Evolutionary conservation across 208 protist genomes (phyloP).

Genomic region (Acanthamoeba healyi): DNA sequence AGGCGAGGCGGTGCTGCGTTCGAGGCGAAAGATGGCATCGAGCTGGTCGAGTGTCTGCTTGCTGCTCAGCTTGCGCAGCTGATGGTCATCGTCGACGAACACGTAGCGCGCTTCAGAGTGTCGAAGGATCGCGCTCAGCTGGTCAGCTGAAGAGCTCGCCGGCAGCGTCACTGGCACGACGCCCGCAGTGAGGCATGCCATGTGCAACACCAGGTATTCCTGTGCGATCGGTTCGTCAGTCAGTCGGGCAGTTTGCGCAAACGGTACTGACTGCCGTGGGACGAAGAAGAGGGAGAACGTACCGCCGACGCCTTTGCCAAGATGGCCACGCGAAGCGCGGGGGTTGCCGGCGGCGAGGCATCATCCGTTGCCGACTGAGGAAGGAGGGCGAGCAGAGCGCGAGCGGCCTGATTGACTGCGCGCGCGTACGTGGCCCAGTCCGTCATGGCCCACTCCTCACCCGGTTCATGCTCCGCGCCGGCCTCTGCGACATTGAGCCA

Average conservation of each 20-base stretch:
- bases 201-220: conserved; percentile 35
- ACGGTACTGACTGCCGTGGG: too few relatives aligned
- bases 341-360: background rate
- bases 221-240: background rate
- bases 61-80: background rate
- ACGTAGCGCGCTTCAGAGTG: background rate
- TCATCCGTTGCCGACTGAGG: background rate
- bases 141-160: background rate
- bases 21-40: background rate
- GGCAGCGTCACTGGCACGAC: conserved; percentile 1
- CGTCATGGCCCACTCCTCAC: background rate
- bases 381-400: background rate
- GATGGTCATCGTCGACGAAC: conserved; percentile 5
- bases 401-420: conserved; percentile 8
- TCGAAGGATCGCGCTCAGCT: background rate
- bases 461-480: background rate
- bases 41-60: background rate
- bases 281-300: background rate
- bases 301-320: background rate
- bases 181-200: conserved; percentile 1
- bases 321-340: background rate
- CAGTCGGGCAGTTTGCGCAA: too few relatives aligned
- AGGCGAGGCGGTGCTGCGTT: background rate
- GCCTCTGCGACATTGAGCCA: background rate
- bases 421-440: background rate